Evolutionary conservation across 768 basidiomycete species (phyloP), one percentile per base, ranked within the genome.

Genomic region (Scleroderma citrinum): DNA sequence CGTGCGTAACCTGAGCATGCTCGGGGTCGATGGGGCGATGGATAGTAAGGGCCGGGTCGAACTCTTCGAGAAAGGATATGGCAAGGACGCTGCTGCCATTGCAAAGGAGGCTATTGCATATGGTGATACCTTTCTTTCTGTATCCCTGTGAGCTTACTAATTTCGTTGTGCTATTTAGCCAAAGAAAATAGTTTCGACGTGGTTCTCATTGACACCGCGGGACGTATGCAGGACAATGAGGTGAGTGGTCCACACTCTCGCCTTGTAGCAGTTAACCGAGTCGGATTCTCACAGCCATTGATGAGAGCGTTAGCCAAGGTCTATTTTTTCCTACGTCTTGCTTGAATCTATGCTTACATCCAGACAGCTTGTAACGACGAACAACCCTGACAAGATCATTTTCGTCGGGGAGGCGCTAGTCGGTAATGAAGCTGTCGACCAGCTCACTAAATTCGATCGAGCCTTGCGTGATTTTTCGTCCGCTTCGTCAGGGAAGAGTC

Each of bases 221-320:
- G 96, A 2, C 80, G 95, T 47, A 98, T 98, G 96, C 96, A 99
- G 67, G 96, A 98, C 67, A 99, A 98, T 65, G 96, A 98, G 80
- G 89, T 89, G 59, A 29, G 76, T 42, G 10, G 13, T 10, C 31
- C 16, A 38, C 10, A 20, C 2, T 24, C n/a, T n/a, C 41, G 4
- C 40, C 14, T 32, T 35, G 7, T 21, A 36, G 45, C 41, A 47
- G 38, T 41, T 60, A 46, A 24, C 51, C 30, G 30, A 35, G 49
- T 29, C 8, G n/a, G 26, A 37, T 41, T 44, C 40, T 51, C 40
- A 43, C 55, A 92, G 85, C 96, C 96, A 1, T 70, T 99, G 54
- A 99, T 99, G 96, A 82, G 93, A 16, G 95, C 96, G 3, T 75
- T 99, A n/a, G 92, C 96, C 30, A 98, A 99, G 76, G 87, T 86